These are phyloP conservation scores for Kregervanrija delftensis DNA, from an alignment of 805 yeast genomes.

Conservation along the genomic window DNA sequence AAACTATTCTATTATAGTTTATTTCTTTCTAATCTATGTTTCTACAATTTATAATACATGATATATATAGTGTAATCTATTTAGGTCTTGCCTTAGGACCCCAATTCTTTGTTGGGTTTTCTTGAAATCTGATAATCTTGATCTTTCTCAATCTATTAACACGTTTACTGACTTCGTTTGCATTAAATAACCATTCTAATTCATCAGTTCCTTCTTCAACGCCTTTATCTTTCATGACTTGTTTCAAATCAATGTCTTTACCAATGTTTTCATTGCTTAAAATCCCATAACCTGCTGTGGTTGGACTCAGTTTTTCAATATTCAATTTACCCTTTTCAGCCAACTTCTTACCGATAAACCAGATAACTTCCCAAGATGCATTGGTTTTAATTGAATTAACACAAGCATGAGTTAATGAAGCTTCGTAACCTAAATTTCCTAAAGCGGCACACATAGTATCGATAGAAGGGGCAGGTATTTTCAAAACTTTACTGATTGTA, in stretches of 20 bases:
- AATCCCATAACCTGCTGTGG: constrained; percentile 54
- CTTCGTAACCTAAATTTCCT: constrained; percentile 75
- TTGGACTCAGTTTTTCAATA: constrained; percentile 35
- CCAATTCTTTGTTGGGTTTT: constrained; percentile 92
- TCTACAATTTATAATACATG: no score
- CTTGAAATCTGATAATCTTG: constrained; percentile 83
- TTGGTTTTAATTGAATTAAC: constrained; percentile 83
- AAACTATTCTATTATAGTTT: no score
- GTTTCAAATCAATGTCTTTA: constrained; percentile 25
- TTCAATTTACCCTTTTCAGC: constrained; percentile 36
- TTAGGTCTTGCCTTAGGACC: constrained; percentile 75
- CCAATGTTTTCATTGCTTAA: constrained; percentile 37
- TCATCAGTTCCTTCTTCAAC: constrained; percentile 16
- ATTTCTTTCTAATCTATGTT: no score
- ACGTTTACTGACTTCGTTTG: constrained; percentile 49
- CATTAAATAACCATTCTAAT: constrained; percentile 47
- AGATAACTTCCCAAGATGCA: constrained; percentile 77
- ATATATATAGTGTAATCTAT: constrained; percentile 2
- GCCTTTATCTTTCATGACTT: constrained; percentile 5
- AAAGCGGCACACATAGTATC: constrained; percentile 68
- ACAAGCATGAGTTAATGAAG: constrained; percentile 84
- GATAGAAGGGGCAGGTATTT: constrained; percentile 78
- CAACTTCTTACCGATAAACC: constrained; percentile 70
- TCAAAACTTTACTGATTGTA: constrained; percentile 64
- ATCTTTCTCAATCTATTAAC: constrained; percentile 60